A percentile compares a stretch with the other conserved stretches of the same genome.
phyloP scores from a whole-genome alignment of 2,329 filamentous ascomycete species.

The Plectosphaerella plurivora region DNA sequence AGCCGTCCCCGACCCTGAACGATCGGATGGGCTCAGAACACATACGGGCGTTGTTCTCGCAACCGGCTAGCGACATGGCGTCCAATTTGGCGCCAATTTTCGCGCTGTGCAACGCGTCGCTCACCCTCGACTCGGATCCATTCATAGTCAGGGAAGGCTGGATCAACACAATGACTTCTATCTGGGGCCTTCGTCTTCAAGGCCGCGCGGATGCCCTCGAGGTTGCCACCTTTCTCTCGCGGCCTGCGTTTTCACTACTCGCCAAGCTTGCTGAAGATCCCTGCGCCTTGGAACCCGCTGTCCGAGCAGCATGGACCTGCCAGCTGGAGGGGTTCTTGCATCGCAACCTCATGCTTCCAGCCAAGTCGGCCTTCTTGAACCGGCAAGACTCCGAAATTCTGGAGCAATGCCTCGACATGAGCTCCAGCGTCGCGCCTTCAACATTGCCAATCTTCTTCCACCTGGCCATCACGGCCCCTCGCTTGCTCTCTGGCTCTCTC shows the following conservation, averaged over 20 bases:
- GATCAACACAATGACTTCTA: constrained; percentile 37
- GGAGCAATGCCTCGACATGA: constrained; percentile 33
- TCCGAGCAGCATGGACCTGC: constrained; percentile 34
- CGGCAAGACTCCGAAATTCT: constrained; percentile 36
- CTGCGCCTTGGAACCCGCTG: constrained; percentile 13
- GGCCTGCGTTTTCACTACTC: constrained; percentile 32
- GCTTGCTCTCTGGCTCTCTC: constrained; percentile 28
- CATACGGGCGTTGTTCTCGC: constrained; percentile 52
- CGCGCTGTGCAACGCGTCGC: constrained; percentile 34
- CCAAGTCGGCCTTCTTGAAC: constrained; percentile 41
- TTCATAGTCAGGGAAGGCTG: constrained; percentile 27
- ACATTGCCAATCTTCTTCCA: constrained; percentile 41
- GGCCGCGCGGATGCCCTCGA: constrained; percentile 40
- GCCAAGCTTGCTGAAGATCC: constrained; percentile 30
- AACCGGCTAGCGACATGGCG: constrained; percentile 41
- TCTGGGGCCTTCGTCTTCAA: constrained; percentile 54
- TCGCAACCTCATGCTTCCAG: constrained; percentile 46
- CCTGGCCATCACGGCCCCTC: constrained; percentile 27
- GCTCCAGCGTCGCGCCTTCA: constrained; percentile 24
- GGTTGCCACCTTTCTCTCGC: constrained; percentile 43
- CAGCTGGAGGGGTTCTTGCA: constrained; percentile 46
- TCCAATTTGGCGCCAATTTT: constrained; percentile 41
- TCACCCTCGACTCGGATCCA: constrained; percentile 28
- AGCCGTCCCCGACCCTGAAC: constrained; percentile 28
- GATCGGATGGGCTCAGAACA: constrained; percentile 53